Evolutionary conservation across 164 flowering plant genomes (phyloP).

Genomic region (Aristolochia fimbriata): DNA sequence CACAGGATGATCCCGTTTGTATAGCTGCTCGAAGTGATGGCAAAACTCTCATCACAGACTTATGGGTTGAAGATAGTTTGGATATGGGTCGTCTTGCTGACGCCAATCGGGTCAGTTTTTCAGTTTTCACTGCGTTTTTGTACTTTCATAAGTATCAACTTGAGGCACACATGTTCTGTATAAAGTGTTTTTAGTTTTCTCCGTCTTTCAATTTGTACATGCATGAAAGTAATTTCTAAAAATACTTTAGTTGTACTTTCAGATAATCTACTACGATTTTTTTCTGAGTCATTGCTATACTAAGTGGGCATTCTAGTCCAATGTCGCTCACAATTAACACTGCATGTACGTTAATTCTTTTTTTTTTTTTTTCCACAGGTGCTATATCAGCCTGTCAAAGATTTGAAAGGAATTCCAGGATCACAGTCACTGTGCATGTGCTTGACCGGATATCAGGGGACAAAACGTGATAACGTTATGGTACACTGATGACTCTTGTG

Average conservation of each 20-base stretch:
- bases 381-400: conserved; percentile 65
- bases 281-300: too few relatives aligned
- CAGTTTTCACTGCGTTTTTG: background rate
- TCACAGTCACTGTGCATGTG: conserved; percentile 54
- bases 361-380: conserved; percentile 28
- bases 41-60: conserved; percentile 50
- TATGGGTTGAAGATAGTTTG: conserved; percentile 77
- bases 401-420: conserved; percentile 75
- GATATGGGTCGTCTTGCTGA: conserved; percentile 60
- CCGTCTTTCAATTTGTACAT: too few relatives aligned
- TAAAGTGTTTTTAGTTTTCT: too few relatives aligned
- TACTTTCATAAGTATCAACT: background rate
- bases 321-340: background rate
- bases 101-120: conserved; percentile 38
- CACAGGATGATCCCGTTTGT: conserved; percentile 78
- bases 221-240: too few relatives aligned
- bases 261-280: too few relatives aligned
- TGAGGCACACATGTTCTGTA: background rate
- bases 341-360: background rate
- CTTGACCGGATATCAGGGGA: conserved; percentile 89
- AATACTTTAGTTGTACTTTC: too few relatives aligned
- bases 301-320: too few relatives aligned
- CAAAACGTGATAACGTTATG: conserved; percentile 84
- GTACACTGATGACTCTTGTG: conserved; percentile 18
- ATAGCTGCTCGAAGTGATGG: conserved; percentile 66